Percentiles rank a stretch among this genome's conserved stretches.
Evolutionary conservation across 2,329 filamentous ascomycete species (phyloP).

Genomic region (Talaromyces funiculosus): DNA sequence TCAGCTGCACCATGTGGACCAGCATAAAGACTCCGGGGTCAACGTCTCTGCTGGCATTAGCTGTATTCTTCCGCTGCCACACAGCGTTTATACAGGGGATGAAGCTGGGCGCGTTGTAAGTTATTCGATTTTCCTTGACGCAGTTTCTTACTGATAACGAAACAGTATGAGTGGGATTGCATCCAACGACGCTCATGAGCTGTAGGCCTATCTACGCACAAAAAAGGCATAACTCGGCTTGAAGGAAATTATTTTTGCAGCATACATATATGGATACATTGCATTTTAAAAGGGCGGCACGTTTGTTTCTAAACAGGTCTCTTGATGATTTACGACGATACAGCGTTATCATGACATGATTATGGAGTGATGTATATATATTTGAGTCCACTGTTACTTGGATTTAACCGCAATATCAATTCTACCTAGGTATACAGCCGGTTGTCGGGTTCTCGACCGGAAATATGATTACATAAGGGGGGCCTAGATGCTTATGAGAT

Average conservation of each 20-base stretch:
- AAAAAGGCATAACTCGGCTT: background rate
- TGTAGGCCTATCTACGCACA: background rate
- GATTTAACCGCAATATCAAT: background rate
- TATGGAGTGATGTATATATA: background rate
- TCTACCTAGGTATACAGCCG: background rate
- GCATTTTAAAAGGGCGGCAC: background rate
- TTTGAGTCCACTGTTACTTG: background rate
- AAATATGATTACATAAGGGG: background rate
- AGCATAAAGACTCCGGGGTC: conserved; percentile 54
- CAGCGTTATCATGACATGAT: background rate
- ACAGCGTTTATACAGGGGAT: conserved; percentile 86
- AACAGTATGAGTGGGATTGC: conserved; percentile 54
- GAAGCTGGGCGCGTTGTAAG: conserved; percentile 85
- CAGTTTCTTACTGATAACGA: background rate
- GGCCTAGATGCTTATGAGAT: conserved; percentile 2
- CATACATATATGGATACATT: background rate
- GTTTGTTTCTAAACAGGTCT: background rate
- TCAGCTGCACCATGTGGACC: conserved; percentile 73
- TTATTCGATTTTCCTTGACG: conserved; percentile 20
- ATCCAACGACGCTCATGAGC: conserved; percentile 42
- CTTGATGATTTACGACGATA: background rate
- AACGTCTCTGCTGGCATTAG: conserved; percentile 65
- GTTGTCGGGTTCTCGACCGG: background rate
- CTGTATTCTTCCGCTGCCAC: conserved; percentile 76
- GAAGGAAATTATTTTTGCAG: background rate